Evolutionary conservation across 78 protist genomes (phyloP).

Genomic region (Pelomyxa schiedti): DNA sequence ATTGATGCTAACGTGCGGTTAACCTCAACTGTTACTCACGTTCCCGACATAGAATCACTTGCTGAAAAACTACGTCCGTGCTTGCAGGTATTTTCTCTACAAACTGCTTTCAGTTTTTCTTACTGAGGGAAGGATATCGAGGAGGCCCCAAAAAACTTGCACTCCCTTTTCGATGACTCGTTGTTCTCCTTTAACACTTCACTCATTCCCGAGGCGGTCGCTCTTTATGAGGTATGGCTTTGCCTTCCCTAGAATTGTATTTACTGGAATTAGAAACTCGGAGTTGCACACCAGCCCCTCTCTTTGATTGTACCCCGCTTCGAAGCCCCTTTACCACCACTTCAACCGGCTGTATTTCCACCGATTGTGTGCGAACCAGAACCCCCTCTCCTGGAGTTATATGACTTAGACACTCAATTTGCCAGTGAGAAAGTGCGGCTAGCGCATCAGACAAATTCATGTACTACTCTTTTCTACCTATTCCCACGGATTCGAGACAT

Average conservation of each 20-base stretch:
- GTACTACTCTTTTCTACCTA: not conserved
- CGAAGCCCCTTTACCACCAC: constrained; percentile 64
- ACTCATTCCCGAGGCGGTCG: constrained; percentile 43
- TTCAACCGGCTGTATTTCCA: constrained; percentile 55
- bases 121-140: too few relatives aligned
- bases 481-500: too few relatives aligned
- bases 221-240: constrained; percentile 9
- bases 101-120: too few relatives aligned
- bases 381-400: constrained; percentile 70
- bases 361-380: constrained; percentile 55
- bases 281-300: constrained; percentile 62
- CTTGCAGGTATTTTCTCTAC: too few relatives aligned
- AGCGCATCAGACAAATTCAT: constrained; percentile 42
- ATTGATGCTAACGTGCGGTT: constrained; percentile 43
- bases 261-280: too few relatives aligned
- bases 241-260: too few relatives aligned
- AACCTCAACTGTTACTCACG: constrained; percentile 24
- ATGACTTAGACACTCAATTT: constrained; percentile 74
- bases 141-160: constrained; percentile 43
- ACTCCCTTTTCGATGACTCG: constrained; percentile 32
- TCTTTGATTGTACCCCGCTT: constrained; percentile 73
- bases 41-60: constrained; percentile 55
- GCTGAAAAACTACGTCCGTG: constrained; percentile 28
- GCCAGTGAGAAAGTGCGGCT: constrained; percentile 56
- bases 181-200: constrained; percentile 43